Evolutionary conservation across 2,329 filamentous ascomycete species (phyloP).

Genomic region (Colletotrichum filicis): DNA sequence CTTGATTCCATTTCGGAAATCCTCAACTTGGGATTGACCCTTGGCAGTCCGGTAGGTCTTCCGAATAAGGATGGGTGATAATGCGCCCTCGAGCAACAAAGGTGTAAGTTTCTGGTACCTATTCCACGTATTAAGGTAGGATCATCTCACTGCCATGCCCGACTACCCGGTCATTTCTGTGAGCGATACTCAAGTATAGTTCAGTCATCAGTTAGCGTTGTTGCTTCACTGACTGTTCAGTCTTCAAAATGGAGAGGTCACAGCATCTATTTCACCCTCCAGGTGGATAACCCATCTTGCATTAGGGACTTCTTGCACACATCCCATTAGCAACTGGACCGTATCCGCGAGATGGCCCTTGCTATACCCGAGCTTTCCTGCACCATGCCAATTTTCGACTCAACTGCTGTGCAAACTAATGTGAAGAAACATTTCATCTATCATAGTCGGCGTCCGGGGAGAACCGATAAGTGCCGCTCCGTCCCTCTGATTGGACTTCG

Average conservation of each 20-base stretch:
- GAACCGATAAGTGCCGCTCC: not conserved
- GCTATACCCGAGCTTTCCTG: not conserved
- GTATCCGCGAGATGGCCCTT: not conserved
- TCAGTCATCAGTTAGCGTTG: not conserved
- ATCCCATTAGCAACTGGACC: too few relatives aligned
- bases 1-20: not conserved
- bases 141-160: not conserved
- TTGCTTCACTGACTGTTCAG: not conserved
- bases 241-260: not conserved
- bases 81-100: not conserved
- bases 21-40: constrained; percentile 3
- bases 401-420: not conserved
- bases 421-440: not conserved
- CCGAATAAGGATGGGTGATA: not conserved
- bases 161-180: not conserved
- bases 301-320: not conserved
- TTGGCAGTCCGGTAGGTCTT: constrained; percentile 7
- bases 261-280: not conserved
- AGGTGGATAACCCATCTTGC: not conserved
- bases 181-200: not conserved
- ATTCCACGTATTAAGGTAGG: not conserved
- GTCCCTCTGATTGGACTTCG: constrained; percentile 2
- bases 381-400: not conserved
- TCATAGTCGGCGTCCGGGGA: not conserved
- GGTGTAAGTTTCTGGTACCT: not conserved